Evolutionary conservation across 805 yeast genomes (phyloP), one percentile per base, ranked within the genome.

Genomic region (Teunomyces cretensis): DNA sequence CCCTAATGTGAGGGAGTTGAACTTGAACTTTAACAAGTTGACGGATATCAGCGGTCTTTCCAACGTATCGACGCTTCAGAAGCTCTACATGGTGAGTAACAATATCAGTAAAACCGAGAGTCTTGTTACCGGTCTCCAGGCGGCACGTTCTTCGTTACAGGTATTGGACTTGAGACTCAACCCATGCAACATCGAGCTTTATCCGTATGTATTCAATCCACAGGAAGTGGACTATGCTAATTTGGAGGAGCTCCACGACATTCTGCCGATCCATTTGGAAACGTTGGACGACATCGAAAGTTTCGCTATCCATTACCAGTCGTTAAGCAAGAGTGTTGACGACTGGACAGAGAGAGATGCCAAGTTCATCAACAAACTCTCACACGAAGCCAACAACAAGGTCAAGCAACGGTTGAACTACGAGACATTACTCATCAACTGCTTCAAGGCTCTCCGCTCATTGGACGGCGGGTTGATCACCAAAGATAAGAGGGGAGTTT

Each of bases 131-230:
- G 60, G 69, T 1, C 49, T 68, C 26, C 51, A 62, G 3, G 62
- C 61, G 0, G 51, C 65, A 0, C 55, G 80, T 35, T 42, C 47
- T 3, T 53, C 62, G 2, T 53, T 79, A 49, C 61, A 56, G 44
- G 59, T 67, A 7, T 53, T 79, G 13, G 84, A 79, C 54, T 45
- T 78, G 39, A 62, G 83, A 30, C 70, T 78, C 44, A 79, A 79
- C 50, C 76, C 80, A 12, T 47, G 77, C 22, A 78, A 73, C 33
- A 59, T 64, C 35, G 73, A 68, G 9, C 64, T 75, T 40, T 78
- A 79, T 54, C 81, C 84, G 0, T 78, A 70, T 51, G 79, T 79
- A 1, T 79, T 79, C 57, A 74, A 72, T 48, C 76, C 77, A 4
- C 67, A 67, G 7, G 80, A 72, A 41, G 45, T 62, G 14, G 71